A percentile compares a stretch with the other conserved stretches of the same genome.
phyloP scores from a whole-genome alignment of 768 basidiomycete genomes.

The Lactifluus volemus region DNA sequence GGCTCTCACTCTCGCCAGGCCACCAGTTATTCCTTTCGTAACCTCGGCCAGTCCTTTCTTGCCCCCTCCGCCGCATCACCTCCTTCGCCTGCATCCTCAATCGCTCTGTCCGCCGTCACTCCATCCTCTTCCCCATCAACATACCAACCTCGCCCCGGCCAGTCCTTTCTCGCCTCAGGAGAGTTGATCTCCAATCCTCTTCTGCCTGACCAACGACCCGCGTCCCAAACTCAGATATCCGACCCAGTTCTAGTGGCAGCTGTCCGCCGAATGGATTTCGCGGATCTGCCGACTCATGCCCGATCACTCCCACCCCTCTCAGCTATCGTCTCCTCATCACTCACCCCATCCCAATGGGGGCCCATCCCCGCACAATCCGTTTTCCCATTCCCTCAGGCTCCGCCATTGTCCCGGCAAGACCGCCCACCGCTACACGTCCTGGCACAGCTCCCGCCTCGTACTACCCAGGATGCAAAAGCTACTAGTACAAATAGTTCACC shows the following conservation, averaged over 20 bases:
- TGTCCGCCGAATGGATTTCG: constrained; percentile 47
- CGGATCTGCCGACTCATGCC: too few relatives aligned
- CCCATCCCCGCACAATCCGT: constrained; percentile 32
- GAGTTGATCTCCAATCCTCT: too few relatives aligned
- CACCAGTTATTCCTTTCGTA: constrained; percentile 65
- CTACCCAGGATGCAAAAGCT: too few relatives aligned
- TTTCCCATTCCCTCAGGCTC: too few relatives aligned
- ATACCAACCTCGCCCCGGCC: too few relatives aligned
- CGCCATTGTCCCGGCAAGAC: too few relatives aligned
- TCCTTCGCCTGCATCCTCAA: too few relatives aligned
- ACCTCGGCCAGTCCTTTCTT: constrained; percentile 76
- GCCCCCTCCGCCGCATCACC: constrained; percentile 39
- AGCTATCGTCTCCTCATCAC: constrained; percentile 66
- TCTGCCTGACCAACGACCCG: constrained; percentile 18
- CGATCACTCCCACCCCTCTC: constrained; percentile 67
- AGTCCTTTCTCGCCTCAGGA: too few relatives aligned
- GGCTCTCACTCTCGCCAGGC: constrained; percentile 30
- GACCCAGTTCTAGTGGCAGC: constrained; percentile 41
- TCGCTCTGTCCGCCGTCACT: too few relatives aligned
- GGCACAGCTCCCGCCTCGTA: constrained; percentile 63
- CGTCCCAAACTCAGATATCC: constrained; percentile 29
- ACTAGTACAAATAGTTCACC: too few relatives aligned
- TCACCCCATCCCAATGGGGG: constrained; percentile 28
- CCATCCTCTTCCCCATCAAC: too few relatives aligned
- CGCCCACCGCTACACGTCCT: too few relatives aligned